These are phyloP conservation scores for Chalciporus chontae DNA, from an alignment of 768 basidiomycete genomes.

Conservation along the genomic window DNA sequence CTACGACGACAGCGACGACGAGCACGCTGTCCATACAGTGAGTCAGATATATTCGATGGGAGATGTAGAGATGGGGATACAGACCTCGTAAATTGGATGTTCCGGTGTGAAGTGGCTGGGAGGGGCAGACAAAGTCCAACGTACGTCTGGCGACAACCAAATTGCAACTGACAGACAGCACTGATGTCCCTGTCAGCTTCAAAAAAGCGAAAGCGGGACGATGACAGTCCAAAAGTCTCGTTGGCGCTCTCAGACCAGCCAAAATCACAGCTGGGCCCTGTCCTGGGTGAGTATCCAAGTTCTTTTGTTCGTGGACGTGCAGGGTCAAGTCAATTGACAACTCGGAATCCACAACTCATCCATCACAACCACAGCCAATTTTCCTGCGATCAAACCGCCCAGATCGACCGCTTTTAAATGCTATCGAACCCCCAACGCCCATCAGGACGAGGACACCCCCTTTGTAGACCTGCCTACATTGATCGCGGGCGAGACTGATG, in stretches of 20 bases:
- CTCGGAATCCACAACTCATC: conserved; percentile 1
- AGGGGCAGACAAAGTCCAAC: conserved; percentile 1
- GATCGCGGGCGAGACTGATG: conserved; percentile 80
- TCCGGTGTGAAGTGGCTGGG: conserved; percentile 17
- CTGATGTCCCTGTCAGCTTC: conserved; percentile 21
- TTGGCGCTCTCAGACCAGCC: conserved; percentile 36
- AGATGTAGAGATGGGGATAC: conserved; percentile 10
- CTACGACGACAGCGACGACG: conserved; percentile 10
- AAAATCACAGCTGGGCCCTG: conserved; percentile 42
- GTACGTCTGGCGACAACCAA: conserved; percentile 11
- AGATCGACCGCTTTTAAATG: conserved; percentile 57
- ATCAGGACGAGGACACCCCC: conserved; percentile 22
- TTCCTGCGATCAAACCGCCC: conserved; percentile 62
- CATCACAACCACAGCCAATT: conserved; percentile 44
- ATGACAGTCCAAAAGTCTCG: conserved; percentile 32
- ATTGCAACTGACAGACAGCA: not conserved
- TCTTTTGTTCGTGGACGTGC: conserved; percentile 26
- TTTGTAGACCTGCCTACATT: conserved; percentile 37
- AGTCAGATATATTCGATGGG: conserved; percentile 10
- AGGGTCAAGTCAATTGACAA: conserved; percentile 6
- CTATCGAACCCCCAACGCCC: conserved; percentile 41
- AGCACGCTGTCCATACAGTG: not conserved
- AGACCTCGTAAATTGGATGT: conserved; percentile 15
- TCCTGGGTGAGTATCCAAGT: conserved; percentile 42
- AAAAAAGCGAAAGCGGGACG: conserved; percentile 51